Evolutionary conservation across 2,329 filamentous ascomycete species (phyloP).

Genomic region (Chrysoporthe deuterocubensis): DNA sequence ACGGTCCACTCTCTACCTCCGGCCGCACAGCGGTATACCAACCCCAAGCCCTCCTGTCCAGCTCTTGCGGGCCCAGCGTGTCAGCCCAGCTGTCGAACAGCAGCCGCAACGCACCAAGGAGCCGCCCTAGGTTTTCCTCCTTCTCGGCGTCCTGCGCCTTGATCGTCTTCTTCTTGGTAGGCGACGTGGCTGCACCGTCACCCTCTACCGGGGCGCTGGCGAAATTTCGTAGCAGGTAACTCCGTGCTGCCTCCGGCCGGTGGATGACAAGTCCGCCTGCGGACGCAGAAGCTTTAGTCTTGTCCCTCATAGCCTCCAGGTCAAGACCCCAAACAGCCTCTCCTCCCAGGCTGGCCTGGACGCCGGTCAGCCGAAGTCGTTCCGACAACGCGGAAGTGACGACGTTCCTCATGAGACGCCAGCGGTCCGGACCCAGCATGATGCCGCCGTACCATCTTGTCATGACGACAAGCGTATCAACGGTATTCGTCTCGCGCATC

Average conservation of each 20-base stretch:
- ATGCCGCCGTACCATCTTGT: constrained; percentile 66
- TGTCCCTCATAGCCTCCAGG: constrained; percentile 53
- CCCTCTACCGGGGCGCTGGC: constrained; percentile 44
- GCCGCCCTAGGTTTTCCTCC: constrained; percentile 68
- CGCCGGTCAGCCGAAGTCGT: constrained; percentile 48
- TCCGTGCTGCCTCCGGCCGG: constrained; percentile 69
- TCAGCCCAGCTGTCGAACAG: constrained; percentile 75
- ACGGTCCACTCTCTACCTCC: constrained; percentile 72
- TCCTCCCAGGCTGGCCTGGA: constrained; percentile 46
- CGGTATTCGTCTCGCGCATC: constrained; percentile 54
- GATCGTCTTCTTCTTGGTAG: constrained; percentile 56
- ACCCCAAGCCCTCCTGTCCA: constrained; percentile 76
- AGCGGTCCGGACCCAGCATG: constrained; percentile 65
- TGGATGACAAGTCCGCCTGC: constrained; percentile 70
- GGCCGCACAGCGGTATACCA: constrained; percentile 83
- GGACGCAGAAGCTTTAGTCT: constrained; percentile 39
- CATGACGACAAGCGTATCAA: constrained; percentile 61
- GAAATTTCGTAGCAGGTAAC: constrained; percentile 65
- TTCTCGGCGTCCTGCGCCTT: constrained; percentile 62
- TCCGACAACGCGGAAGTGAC: constrained; percentile 59
- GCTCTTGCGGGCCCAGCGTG: constrained; percentile 64
- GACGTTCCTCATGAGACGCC: constrained; percentile 64
- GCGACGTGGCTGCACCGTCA: constrained; percentile 30
- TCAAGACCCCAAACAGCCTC: constrained; percentile 67
- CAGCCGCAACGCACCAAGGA: constrained; percentile 73